These are phyloP conservation scores for Conoideocrella luteorostrata DNA, from an alignment of 2,329 filamentous ascomycete genomes.

Conservation along the genomic window DNA sequence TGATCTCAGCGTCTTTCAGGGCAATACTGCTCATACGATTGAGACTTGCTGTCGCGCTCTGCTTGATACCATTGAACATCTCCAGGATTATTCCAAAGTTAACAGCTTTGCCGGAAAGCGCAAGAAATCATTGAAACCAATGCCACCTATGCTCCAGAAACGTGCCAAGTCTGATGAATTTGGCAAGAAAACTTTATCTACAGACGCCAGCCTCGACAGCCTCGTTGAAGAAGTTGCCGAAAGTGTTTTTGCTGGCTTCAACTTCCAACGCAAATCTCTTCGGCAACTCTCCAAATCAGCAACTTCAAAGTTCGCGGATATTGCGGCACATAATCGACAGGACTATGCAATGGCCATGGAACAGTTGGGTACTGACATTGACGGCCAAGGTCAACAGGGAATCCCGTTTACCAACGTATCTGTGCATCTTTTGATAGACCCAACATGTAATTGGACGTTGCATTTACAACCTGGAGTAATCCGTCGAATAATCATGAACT, in stretches of 20 bases:
- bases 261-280: slow-evolving; percentile 25
- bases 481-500: slow-evolving; percentile 53
- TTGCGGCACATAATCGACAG: too few species aligned
- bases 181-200: slow-evolving; percentile 12
- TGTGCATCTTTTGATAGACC: slow-evolving; percentile 31
- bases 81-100: slow-evolving; percentile 50
- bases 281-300: slow-evolving; percentile 10
- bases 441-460: slow-evolving; percentile 43
- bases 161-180: slow-evolving; percentile 6
- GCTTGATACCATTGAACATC: slow-evolving; percentile 47
- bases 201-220: slow-evolving; percentile 28
- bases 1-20: slow-evolving; percentile 37
- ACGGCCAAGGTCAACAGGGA: too few species aligned
- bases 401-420: too few species aligned
- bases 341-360: too few species aligned
- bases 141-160: slow-evolving; percentile 1
- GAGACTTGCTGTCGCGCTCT: slow-evolving; percentile 45
- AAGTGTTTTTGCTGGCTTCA: slow-evolving; percentile 39
- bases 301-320: slow-evolving; percentile 17
- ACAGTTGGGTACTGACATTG: too few species aligned
- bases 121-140: background rate
- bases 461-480: slow-evolving; percentile 45
- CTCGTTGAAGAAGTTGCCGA: slow-evolving; percentile 41
- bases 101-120: slow-evolving; percentile 26
- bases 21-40: slow-evolving; percentile 41